Evolutionary conservation across 176 grass and related monocot genomes (phyloP), one percentile per base, ranked within the genome.

Genomic region (Sorghum bicolor): DNA sequence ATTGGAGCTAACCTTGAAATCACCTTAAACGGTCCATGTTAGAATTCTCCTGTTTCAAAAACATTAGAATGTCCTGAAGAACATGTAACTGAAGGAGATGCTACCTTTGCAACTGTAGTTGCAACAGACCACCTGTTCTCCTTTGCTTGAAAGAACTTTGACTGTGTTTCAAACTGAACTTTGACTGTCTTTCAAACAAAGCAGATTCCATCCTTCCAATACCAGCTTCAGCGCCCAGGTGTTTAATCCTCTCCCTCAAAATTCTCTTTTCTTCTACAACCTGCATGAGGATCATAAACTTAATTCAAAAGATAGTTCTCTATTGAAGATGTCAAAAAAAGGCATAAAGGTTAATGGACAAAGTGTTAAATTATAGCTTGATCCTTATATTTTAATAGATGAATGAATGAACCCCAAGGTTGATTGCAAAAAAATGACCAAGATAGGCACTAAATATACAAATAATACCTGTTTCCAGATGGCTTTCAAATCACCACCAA

Each of bases 141-240:
- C 74, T 94, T 94, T 41, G 86, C 85, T 90, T 83, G 67, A 62
- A 94, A 87, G 63, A 88, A 93, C 68, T 94, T 91, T 78, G 88
- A 82, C 84, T 87, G 72, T 70, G 87, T 83, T 67, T 97, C 84
- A 20, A 82, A 86, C 72, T n/a, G 63, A 88, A 93, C 68, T 94
- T 91, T 78, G 88, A 82, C 84, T 87, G 72, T 70, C 85, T 83
- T 67, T 97, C 84, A 20, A 82, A 86, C 72, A 97, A 68, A 68
- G 92, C 90, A 91, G 80, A 86, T 50, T 91, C 92, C 95, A 97
- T 94, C 72, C 90, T 82, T 71, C 84, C 75, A 53, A 93, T 73
- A 88, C 92, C 92, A 81, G 90, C 90, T 79, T 84, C 75, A 31
- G 92, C 92, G 57, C 88, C 77, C 20, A 97, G 57, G 84, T 91